Conservation (phyloP, 805 yeast species). For the Dipodascus geniculatus region DNA sequence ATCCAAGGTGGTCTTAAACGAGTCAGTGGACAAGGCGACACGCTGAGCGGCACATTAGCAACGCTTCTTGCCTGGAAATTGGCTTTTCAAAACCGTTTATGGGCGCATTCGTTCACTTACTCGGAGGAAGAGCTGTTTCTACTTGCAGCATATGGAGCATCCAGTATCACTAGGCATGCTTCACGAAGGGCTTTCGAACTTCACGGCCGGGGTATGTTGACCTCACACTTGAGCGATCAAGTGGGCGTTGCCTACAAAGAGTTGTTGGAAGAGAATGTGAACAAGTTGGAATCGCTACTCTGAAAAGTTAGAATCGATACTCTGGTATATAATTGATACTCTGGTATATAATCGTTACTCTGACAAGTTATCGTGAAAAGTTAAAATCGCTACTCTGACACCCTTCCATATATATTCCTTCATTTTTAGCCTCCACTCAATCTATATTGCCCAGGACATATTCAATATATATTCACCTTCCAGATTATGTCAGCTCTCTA, state of each 20-base stretch:
- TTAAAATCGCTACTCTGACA: no score
- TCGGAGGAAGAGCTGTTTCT: constrained; percentile 23
- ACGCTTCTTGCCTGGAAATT: constrained; percentile 72
- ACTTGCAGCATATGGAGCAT: constrained; percentile 53
- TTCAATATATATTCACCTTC: no score
- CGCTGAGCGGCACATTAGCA: constrained; percentile 76
- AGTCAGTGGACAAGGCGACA: constrained; percentile 96
- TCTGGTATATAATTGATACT: no score
- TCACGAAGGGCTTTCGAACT: constrained; percentile 50
- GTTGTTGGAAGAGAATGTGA: constrained; percentile 23
- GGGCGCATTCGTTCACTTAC: constrained; percentile 38
- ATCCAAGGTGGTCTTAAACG: constrained; percentile 60
- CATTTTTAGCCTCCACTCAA: no score
- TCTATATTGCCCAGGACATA: no score
- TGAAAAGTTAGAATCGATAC: no score
- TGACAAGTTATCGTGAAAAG: no score
- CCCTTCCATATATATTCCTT: no score
- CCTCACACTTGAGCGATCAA: constrained; percentile 63
- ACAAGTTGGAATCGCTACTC: background rate
- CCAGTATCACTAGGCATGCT: constrained; percentile 53
- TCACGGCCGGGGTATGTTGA: constrained; percentile 71
- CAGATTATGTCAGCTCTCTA: no score
- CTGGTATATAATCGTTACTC: no score
- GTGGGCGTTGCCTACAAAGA: constrained; percentile 54
- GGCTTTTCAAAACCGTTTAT: constrained; percentile 45